phyloP scores from a whole-genome alignment of 1,284 basidiomycete species.

The Gymnopus androsaceus region DNA sequence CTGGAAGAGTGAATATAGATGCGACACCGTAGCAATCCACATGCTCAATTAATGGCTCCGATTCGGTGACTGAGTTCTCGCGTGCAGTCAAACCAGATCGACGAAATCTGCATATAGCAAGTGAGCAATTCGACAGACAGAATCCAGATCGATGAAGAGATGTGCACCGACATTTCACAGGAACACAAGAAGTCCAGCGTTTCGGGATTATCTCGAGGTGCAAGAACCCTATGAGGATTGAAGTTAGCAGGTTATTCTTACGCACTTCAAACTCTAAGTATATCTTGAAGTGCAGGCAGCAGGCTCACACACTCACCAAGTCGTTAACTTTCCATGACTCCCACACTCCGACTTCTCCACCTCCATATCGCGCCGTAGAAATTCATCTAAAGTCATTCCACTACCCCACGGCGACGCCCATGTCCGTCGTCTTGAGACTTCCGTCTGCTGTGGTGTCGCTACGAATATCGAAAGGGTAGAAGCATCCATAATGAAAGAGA shows the following conservation, averaged over 20 bases:
- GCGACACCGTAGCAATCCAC: slow-evolving; percentile 47
- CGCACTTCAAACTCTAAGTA: too few species aligned
- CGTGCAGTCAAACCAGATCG: slow-evolving; percentile 29
- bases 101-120: slow-evolving; percentile 28
- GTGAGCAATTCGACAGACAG: not conserved
- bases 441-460: slow-evolving; percentile 36
- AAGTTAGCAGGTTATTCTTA: too few species aligned
- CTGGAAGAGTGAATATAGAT: slow-evolving; percentile 49
- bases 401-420: slow-evolving; percentile 37
- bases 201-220: slow-evolving; percentile 38
- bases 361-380: slow-evolving; percentile 36
- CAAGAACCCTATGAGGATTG: slow-evolving; percentile 42
- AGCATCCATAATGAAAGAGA: slow-evolving; percentile 15
- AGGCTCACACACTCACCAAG: slow-evolving; percentile 41
- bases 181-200: slow-evolving; percentile 43
- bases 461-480: slow-evolving; percentile 36
- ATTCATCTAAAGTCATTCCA: slow-evolving; percentile 41
- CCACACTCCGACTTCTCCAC: slow-evolving; percentile 33
- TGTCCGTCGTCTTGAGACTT: slow-evolving; percentile 36
- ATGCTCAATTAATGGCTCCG: slow-evolving; percentile 18
- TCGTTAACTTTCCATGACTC: slow-evolving; percentile 35
- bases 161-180: slow-evolving; percentile 40
- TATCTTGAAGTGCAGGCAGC: too few species aligned
- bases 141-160: not conserved
- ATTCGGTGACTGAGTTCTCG: not conserved